Evolutionary conservation across 2,329 filamentous ascomycete genomes (phyloP).

Genomic region (Aureobasidium musti): DNA sequence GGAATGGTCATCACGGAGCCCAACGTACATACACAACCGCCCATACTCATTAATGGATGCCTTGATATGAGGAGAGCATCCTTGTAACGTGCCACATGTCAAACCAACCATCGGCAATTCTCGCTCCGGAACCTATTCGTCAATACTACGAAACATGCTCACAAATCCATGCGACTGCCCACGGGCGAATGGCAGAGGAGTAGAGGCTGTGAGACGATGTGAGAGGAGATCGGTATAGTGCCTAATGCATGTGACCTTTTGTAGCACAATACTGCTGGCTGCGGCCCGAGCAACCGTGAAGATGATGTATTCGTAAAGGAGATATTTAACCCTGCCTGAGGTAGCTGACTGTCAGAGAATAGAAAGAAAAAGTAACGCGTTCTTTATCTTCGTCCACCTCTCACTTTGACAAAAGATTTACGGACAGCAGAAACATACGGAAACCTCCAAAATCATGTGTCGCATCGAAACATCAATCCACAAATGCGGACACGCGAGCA

Average conservation of each 20-base stretch:
- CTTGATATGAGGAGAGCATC: not conserved
- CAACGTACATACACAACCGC: not conserved
- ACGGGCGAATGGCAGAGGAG: not conserved
- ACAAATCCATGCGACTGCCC: not conserved
- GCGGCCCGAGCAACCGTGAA: conserved; percentile 15
- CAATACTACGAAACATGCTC: not conserved
- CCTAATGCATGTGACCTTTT: conserved; percentile 10
- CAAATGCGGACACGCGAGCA: conserved; percentile 24
- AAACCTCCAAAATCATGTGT: conserved; percentile 1
- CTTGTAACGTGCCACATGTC: not conserved
- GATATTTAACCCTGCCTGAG: conserved; percentile 1
- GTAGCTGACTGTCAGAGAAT: not conserved
- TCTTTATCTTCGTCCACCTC: too few species aligned
- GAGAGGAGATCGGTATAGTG: not conserved
- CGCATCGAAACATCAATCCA: conserved; percentile 27
- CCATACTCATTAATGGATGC: too few species aligned
- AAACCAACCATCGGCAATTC: conserved; percentile 5
- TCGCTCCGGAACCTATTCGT: conserved; percentile 15
- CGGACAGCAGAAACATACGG: not conserved
- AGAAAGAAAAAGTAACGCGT: not conserved
- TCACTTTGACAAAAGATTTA: not conserved
- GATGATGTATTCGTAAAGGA: not conserved
- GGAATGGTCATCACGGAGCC: not conserved
- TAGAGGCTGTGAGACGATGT: not conserved
- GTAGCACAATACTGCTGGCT: not conserved